Conservation (phyloP, 2,329 filamentous ascomycete species). For the Juglanconis oblonga region DNA sequence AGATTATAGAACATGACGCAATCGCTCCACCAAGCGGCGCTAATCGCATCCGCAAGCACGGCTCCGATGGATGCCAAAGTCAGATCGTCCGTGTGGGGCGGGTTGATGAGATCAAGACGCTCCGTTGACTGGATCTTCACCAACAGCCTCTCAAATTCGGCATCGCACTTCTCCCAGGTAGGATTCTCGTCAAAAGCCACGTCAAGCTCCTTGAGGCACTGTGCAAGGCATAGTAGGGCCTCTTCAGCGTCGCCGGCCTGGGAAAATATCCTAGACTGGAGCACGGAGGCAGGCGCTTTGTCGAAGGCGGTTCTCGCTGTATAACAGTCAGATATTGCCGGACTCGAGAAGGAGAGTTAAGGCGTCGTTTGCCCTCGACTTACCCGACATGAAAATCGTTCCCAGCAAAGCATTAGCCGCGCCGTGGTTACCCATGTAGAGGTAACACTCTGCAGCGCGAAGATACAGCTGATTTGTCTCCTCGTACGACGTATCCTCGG, state of each 20-base stretch:
- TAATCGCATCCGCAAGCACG: constrained; percentile 67
- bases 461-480: constrained; percentile 81
- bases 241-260: constrained; percentile 68
- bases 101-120: constrained; percentile 41
- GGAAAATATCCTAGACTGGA: constrained; percentile 76
- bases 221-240: constrained; percentile 68
- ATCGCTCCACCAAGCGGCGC: constrained; percentile 72
- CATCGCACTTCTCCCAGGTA: constrained; percentile 74
- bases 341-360: background rate
- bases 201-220: constrained; percentile 68
- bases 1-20: constrained; percentile 70
- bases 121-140: constrained; percentile 58
- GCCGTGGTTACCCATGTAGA: constrained; percentile 67
- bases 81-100: constrained; percentile 44
- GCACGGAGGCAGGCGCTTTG: constrained; percentile 78
- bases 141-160: constrained; percentile 64
- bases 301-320: constrained; percentile 64
- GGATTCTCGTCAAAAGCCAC: constrained; percentile 63
- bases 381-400: constrained; percentile 63
- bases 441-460: constrained; percentile 76
- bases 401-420: constrained; percentile 67
- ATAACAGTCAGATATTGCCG: background rate
- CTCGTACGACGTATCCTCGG: constrained; percentile 74
- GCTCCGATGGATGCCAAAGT: constrained; percentile 63
- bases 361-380: background rate